Conservation (phyloP, 176 grass and related monocot genomes). For the bread wheat (Triticum aestivum) region DNA sequence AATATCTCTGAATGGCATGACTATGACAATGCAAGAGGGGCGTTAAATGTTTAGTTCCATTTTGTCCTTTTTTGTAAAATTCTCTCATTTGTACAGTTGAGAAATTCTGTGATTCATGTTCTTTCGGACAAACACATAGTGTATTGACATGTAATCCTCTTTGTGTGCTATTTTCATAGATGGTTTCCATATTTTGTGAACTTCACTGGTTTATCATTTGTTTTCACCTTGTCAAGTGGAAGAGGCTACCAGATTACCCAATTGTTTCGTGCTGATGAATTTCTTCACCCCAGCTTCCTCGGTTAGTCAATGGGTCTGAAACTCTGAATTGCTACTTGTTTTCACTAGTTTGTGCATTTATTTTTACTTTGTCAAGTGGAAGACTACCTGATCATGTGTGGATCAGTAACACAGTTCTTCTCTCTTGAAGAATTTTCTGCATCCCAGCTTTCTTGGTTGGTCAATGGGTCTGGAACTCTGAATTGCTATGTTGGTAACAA, state of each 20-base stretch:
- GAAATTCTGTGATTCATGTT: not conserved
- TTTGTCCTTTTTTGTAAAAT: not conserved
- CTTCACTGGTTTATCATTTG: not conserved
- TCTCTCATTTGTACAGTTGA: not conserved
- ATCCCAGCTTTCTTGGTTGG: too few relatives aligned
- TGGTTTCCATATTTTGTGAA: not conserved
- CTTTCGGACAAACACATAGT: not conserved
- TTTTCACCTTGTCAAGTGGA: not conserved
- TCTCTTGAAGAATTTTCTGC: too few relatives aligned
- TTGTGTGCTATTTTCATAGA: not conserved
- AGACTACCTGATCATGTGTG: too few relatives aligned
- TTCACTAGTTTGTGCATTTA: too few relatives aligned
- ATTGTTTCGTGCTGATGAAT: not conserved
- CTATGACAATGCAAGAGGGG: conserved; percentile 6
- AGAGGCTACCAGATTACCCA: not conserved
- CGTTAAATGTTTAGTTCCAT: not conserved
- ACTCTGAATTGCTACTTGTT: not conserved
- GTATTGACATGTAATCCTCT: not conserved
- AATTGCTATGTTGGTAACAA: too few relatives aligned
- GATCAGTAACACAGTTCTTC: too few relatives aligned
- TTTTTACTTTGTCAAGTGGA: too few relatives aligned
- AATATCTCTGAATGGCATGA: conserved; percentile 1
- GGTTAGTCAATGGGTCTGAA: not conserved
- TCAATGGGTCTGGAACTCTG: too few relatives aligned
- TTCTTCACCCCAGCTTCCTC: not conserved